Evolutionary conservation across 257 asterid species (phyloP).

Genomic region (Euphrasia confusa): DNA sequence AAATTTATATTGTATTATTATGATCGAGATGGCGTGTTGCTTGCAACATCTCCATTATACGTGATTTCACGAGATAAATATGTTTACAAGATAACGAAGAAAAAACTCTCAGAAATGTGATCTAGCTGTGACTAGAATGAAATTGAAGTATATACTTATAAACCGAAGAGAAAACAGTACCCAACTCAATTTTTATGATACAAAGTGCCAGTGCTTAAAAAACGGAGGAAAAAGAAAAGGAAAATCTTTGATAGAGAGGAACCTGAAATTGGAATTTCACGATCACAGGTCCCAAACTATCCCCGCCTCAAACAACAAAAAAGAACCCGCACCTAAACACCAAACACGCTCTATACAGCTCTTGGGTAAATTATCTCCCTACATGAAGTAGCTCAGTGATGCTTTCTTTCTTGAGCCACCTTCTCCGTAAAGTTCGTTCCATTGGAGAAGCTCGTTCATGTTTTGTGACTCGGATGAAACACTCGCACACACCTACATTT

Average conservation of each 20-base stretch:
- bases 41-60: too few species aligned
- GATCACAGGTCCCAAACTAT: constrained; percentile 23
- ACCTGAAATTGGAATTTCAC: constrained; percentile 27
- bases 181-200: not conserved
- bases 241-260: constrained; percentile 24
- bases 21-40: too few species aligned
- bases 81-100: too few species aligned
- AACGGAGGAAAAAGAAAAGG: not conserved
- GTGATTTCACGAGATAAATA: too few species aligned
- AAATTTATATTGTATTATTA: too few species aligned
- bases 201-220: not conserved
- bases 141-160: too few species aligned
- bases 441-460: constrained; percentile 71
- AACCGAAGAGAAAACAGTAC: too few species aligned
- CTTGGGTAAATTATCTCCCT: constrained; percentile 20
- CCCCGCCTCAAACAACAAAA: not conserved
- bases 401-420: constrained; percentile 75
- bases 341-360: constrained; percentile 29
- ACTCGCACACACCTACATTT: constrained; percentile 66
- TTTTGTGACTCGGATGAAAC: constrained; percentile 67
- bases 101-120: too few species aligned
- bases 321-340: constrained; percentile 8
- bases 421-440: constrained; percentile 82
- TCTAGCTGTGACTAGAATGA: too few species aligned
- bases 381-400: constrained; percentile 74